Percentiles rank a stretch among this genome's conserved stretches.
Evolutionary conservation across 2,329 filamentous ascomycete species (phyloP).

Genomic region (Coniella vitis): DNA sequence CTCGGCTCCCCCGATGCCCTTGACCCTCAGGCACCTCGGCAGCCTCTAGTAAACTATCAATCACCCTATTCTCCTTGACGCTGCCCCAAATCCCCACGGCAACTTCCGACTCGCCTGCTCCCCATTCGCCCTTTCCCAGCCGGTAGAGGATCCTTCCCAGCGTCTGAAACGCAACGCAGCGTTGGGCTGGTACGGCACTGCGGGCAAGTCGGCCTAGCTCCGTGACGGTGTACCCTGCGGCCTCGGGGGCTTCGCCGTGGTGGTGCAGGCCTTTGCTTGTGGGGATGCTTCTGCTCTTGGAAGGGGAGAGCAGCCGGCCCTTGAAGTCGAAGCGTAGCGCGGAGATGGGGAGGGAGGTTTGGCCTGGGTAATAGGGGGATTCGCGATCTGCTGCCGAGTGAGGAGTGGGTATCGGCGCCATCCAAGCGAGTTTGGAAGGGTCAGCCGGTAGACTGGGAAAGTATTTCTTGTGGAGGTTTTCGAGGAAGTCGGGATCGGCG

Average conservation of each 20-base stretch:
- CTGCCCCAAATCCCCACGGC: constrained; percentile 78
- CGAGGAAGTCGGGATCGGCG: constrained; percentile 72
- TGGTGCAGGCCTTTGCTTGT: constrained; percentile 80
- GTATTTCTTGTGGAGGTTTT: constrained; percentile 83
- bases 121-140: constrained; percentile 66
- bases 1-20: constrained; percentile 71
- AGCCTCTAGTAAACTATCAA: constrained; percentile 72
- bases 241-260: constrained; percentile 85
- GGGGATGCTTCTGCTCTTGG: constrained; percentile 66
- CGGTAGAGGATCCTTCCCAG: constrained; percentile 79
- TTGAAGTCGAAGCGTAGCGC: constrained; percentile 85
- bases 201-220: constrained; percentile 77
- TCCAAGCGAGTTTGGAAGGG: constrained; percentile 77
- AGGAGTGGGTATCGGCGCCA: constrained; percentile 59
- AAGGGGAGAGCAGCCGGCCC: constrained; percentile 72
- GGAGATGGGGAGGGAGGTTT: constrained; percentile 63
- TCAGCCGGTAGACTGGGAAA: constrained; percentile 83
- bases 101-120: constrained; percentile 58
- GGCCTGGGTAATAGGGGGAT: constrained; percentile 76
- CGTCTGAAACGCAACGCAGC: constrained; percentile 88
- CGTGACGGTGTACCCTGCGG: constrained; percentile 86
- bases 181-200: constrained; percentile 76
- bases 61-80: constrained; percentile 66
- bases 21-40: constrained; percentile 56
- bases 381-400: constrained; percentile 56